Base-by-base conservation (phyloP, 495 filamentous ascomycete genomes). In the Pyronema domesticum region DNA sequence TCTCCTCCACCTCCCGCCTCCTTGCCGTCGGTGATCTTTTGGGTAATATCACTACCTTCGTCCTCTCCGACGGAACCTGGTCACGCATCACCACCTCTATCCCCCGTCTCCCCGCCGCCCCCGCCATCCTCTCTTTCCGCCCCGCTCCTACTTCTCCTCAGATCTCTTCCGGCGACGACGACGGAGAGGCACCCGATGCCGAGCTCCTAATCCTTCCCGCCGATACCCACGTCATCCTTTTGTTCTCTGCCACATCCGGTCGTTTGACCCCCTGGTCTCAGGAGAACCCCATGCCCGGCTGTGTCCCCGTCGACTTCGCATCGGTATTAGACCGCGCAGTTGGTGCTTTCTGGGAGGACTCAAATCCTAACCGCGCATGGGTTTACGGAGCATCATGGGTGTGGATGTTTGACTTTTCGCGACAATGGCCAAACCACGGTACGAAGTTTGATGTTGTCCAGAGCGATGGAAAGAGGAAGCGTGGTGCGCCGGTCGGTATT, bases 351-450 rank as follows among this genome's bases (percentile, higher is more conserved):
- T 99, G 93, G 89, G 86, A 95, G 63, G 62, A 67, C 1, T 30
- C 23, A 30, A 30, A 30, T 30, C 59, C 61, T 13, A 72, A 82
- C 51, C 74, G 88, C 5, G 68, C 89, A 1, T 96, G 91, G 88
- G 66, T 95, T 7, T 95, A 89, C 65, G 89, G 87, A 9, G 73
- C 74, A 7, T 78, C 76, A 0, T 95, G 87, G 77, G 64, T 99
- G 51, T 94, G 83, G 75, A 96, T 96, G 89, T 77, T 96, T 56
- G 86, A 96, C 66, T 63, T 94, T 5, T 75, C 75, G 6, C 75
- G 76, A 52, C 82, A 96, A 62, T 72, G 94, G 49, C 75, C 74
- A 5, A 67, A 68, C 6, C 65, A 70, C 37, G 55, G 64, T 3
- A 56, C 42, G 43, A 60, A 60, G 19, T 57, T 58, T 0, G 50